phyloP scores from a whole-genome alignment of 805 yeast species.

The Saccharomyces kudriavzevii region DNA sequence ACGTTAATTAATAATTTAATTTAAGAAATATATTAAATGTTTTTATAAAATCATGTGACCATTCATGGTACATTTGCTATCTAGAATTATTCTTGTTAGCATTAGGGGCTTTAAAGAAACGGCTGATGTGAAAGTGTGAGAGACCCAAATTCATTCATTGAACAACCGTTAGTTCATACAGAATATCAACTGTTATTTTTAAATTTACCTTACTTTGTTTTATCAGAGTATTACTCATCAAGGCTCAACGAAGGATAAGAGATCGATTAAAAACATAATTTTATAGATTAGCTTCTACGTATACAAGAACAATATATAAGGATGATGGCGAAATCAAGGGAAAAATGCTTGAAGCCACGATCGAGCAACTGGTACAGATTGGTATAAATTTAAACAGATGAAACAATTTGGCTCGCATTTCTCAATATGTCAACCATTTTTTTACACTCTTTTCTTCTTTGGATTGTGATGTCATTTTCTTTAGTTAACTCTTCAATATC shows the following conservation, averaged over 20 bases:
- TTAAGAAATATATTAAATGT: too few relatives aligned
- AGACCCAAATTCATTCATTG: too few relatives aligned
- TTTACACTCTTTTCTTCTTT: constrained; percentile 87
- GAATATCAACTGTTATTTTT: too few relatives aligned
- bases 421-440: constrained; percentile 90
- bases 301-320: background rate
- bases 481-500: constrained; percentile 72
- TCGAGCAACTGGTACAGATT: background rate
- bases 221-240: too few relatives aligned
- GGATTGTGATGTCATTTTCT: constrained; percentile 87
- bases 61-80: too few relatives aligned
- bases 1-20: too few relatives aligned
- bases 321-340: background rate
- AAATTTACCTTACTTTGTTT: too few relatives aligned
- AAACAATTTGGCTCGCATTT: constrained; percentile 85
- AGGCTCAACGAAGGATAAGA: background rate
- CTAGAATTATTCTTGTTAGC: too few relatives aligned
- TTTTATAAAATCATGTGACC: too few relatives aligned
- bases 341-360: background rate
- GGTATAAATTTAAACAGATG: constrained; percentile 26
- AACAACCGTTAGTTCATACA: too few relatives aligned
- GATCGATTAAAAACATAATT: background rate
- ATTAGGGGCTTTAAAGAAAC: too few relatives aligned
- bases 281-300: background rate
- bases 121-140: too few relatives aligned